Conservation (phyloP, 805 yeast species). For the Candida namnaoensis region DNA sequence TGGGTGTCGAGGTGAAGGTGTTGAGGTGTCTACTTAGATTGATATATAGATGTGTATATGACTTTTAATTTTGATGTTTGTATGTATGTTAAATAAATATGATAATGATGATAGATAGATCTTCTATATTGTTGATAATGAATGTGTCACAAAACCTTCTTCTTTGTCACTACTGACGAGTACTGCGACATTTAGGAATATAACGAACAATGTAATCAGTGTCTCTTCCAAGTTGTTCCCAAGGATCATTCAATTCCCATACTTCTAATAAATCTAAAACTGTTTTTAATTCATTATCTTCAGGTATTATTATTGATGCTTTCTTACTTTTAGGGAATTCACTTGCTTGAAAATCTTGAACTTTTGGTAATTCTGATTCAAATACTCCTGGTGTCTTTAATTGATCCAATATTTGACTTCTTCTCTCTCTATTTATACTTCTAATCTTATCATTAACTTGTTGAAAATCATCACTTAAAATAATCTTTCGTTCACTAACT, state of each 20-base stretch:
- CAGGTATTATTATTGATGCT: conserved; percentile 6
- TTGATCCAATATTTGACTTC: conserved; percentile 11
- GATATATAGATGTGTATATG: too few relatives aligned
- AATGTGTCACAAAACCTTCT: too few relatives aligned
- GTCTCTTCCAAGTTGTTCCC: conserved; percentile 14
- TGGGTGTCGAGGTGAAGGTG: too few relatives aligned
- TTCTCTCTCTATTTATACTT: conserved; percentile 9
- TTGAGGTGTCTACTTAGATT: too few relatives aligned
- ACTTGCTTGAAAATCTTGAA: conserved; percentile 2
- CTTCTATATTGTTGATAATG: too few relatives aligned
- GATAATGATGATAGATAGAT: too few relatives aligned
- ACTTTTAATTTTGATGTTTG: too few relatives aligned
- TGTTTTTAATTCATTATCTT: conserved; percentile 12
- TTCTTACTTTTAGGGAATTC: conserved; percentile 4
- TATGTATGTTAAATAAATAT: too few relatives aligned
- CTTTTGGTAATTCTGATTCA: conserved; percentile 9
- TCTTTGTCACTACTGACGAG: too few relatives aligned
- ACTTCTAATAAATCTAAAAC: conserved; percentile 16
- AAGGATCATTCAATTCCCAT: conserved; percentile 18
- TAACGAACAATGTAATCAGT: conserved; percentile 13
- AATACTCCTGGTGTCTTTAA: conserved; percentile 7
- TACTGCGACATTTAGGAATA: conserved; percentile 11
- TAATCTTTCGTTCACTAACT: not conserved
- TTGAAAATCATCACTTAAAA: conserved; percentile 4
- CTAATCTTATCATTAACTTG: conserved; percentile 7